phyloP scores from a whole-genome alignment of 2,329 filamentous ascomycete species.

The Paecilomyces dactylethromorphus region DNA sequence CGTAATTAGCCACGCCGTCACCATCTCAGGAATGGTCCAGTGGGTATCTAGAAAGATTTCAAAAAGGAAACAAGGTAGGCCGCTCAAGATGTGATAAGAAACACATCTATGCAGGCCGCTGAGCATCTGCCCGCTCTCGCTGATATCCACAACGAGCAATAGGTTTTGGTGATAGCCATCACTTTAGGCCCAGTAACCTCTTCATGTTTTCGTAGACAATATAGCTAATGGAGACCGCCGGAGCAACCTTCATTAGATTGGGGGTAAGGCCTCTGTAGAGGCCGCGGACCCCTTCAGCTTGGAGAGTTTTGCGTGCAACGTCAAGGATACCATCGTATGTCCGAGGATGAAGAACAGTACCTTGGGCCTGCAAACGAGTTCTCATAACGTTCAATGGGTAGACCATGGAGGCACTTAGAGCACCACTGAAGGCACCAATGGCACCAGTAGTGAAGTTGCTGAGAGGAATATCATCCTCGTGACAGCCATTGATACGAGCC shows the following conservation, averaged over 20 bases:
- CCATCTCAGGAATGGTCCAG: constrained; percentile 13
- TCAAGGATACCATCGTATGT: constrained; percentile 90
- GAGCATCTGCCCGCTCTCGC: background rate
- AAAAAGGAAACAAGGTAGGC: constrained; percentile 6
- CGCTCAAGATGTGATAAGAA: background rate
- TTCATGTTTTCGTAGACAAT: constrained; percentile 91
- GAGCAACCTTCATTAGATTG: constrained; percentile 92
- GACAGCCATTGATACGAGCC: constrained; percentile 60
- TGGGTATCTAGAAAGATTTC: constrained; percentile 25
- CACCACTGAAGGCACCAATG: constrained; percentile 86
- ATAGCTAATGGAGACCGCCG: constrained; percentile 91
- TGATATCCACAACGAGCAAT: background rate
- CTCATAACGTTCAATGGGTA: constrained; percentile 92
- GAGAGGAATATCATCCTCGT: constrained; percentile 75
- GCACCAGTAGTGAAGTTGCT: constrained; percentile 78
- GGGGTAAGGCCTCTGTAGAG: constrained; percentile 93
- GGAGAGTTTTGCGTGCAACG: constrained; percentile 74
- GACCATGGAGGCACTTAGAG: constrained; percentile 85
- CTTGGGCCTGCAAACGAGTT: constrained; percentile 88
- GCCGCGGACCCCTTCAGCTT: constrained; percentile 74
- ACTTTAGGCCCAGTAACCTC: constrained; percentile 53
- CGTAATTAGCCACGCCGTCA: background rate
- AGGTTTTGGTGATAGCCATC: constrained; percentile 8
- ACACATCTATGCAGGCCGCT: background rate
- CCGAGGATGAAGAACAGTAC: constrained; percentile 80